Base-by-base conservation (phyloP, 2,329 filamentous ascomycete species). In the Aspergillus awamori region DNA sequence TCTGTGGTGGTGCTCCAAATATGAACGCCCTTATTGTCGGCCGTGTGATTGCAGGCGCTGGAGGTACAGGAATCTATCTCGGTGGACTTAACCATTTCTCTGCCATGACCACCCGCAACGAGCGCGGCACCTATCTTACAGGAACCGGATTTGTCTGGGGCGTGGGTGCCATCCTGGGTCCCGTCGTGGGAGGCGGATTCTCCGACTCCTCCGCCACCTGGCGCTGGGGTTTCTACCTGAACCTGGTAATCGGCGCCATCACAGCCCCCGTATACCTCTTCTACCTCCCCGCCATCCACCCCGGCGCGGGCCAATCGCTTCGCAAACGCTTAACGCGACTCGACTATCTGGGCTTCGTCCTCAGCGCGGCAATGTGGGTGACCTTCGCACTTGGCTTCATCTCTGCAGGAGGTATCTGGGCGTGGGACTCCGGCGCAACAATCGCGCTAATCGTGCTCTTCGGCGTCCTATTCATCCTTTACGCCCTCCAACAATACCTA, bases 161-260 rank as follows among this genome's bases (percentile, higher is more conserved):
- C 13, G n/a, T 53, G 0, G 61, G 61, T 11, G 58, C 54, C 6
- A 45, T 63, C 1, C 48, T 67, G 1, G 67, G 69, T n/a, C 56
- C 61, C 2, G 53, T 63, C 3, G 58, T 58, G 1, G 55, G 58
- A 2, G 61, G 58, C 11, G 49, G 57, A 2, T 58, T 58, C 7
- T 22, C 58, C 4, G 57, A 60, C 43, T 36, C 22, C 65, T 74
- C 55, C 49, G 64, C 65, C 2, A 67, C 63, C 48, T 69, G 69
- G 69, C 69, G 72, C 54, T 78, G 73, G 74, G 78, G 76, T 0
- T 84, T 84, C 66, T 88, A 88, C 65, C 82, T 87, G 72, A 87
- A 87, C 65, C 75, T 87, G 0, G 69, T 77, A n/a, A 72, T 82
- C 53, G 77, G 82, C 0, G 84, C 74, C 7, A 67, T 78, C 4